Evolutionary conservation across 2,329 filamentous ascomycete species (phyloP).

Genomic region (Colletotrichum navitas): DNA sequence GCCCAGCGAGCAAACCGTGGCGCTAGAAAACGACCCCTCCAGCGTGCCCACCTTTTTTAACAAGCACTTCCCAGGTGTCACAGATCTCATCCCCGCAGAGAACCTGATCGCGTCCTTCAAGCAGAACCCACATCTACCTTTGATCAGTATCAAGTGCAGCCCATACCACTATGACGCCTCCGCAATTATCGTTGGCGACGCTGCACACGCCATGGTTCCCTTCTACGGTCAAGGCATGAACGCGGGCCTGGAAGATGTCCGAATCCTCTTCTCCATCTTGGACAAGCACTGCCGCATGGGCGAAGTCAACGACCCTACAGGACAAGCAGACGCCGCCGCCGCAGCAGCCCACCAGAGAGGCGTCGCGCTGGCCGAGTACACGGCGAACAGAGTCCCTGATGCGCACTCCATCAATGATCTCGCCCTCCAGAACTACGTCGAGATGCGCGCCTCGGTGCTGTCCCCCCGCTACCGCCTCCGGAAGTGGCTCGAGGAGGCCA

Average conservation of each 20-base stretch:
- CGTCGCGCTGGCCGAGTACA: slow-evolving; percentile 82
- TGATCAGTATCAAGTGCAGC: slow-evolving; percentile 93
- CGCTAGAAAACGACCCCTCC: slow-evolving; percentile 73
- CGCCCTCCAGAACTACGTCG: slow-evolving; percentile 89
- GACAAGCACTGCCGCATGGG: slow-evolving; percentile 71
- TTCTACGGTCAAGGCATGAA: slow-evolving; percentile 99
- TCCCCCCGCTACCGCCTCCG: slow-evolving; percentile 82
- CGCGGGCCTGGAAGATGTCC: slow-evolving; percentile 93
- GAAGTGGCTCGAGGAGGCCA: slow-evolving; percentile 87
- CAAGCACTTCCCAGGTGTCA: slow-evolving; percentile 87
- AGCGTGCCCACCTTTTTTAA: slow-evolving; percentile 81
- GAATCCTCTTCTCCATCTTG: slow-evolving; percentile 84
- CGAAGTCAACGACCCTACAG: slow-evolving; percentile 58
- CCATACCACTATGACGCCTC: slow-evolving; percentile 86
- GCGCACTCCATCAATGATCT: slow-evolving; percentile 93
- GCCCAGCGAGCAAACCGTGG: slow-evolving; percentile 75
- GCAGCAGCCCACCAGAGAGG: slow-evolving; percentile 70
- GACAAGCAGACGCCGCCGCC: slow-evolving; percentile 60
- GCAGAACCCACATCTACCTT: slow-evolving; percentile 87
- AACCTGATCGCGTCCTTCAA: slow-evolving; percentile 82
- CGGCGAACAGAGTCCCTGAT: slow-evolving; percentile 78
- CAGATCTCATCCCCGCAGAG: slow-evolving; percentile 73
- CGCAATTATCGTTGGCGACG: slow-evolving; percentile 90
- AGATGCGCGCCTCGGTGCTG: slow-evolving; percentile 91
- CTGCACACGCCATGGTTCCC: slow-evolving; percentile 96